These are phyloP conservation scores for Trichophyton benhamiae DNA, from an alignment of 2,329 filamentous ascomycete species.

Conservation along the genomic window DNA sequence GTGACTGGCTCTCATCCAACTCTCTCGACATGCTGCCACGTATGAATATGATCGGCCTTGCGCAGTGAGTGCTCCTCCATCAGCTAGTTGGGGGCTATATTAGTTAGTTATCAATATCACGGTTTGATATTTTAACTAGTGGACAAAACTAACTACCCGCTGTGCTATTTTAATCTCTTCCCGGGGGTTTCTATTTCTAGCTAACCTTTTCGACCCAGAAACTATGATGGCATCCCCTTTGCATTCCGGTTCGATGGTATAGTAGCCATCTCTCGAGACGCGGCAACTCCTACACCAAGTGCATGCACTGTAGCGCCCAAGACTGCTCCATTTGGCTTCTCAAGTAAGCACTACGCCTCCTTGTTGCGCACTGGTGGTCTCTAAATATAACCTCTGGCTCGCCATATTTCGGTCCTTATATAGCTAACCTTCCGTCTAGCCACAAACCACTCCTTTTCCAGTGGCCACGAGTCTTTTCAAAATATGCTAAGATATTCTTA, in stretches of 20 bases:
- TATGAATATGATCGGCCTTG: slow-evolving; percentile 5
- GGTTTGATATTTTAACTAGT: not conserved
- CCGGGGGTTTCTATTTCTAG: not conserved
- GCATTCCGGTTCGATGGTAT: slow-evolving; percentile 4
- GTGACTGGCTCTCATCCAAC: slow-evolving; percentile 1
- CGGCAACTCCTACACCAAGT: not conserved
- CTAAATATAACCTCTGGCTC: not conserved
- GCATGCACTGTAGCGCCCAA: not conserved
- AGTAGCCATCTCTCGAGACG: not conserved
- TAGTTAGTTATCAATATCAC: not conserved
- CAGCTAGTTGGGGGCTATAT: too few relatives aligned
- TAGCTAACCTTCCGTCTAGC: slow-evolving; percentile 2
- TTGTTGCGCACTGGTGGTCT: not conserved
- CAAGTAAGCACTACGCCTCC: not conserved
- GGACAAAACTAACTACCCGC: not conserved
- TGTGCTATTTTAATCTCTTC: not conserved
- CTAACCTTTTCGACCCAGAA: not conserved
- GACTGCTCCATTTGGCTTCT: not conserved
- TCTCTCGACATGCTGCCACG: not conserved
- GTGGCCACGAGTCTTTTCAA: slow-evolving; percentile 3
- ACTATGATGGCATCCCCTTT: slow-evolving; percentile 4
- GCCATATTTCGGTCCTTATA: not conserved
- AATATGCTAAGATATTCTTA: slow-evolving; percentile 1
- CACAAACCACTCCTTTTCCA: slow-evolving; percentile 2
- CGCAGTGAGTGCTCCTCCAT: not conserved